A percentile compares a stretch with the other conserved stretches of the same genome.
phyloP scores from a whole-genome alignment of 176 grass and related monocot species.

The Aegilops bicornis region DNA sequence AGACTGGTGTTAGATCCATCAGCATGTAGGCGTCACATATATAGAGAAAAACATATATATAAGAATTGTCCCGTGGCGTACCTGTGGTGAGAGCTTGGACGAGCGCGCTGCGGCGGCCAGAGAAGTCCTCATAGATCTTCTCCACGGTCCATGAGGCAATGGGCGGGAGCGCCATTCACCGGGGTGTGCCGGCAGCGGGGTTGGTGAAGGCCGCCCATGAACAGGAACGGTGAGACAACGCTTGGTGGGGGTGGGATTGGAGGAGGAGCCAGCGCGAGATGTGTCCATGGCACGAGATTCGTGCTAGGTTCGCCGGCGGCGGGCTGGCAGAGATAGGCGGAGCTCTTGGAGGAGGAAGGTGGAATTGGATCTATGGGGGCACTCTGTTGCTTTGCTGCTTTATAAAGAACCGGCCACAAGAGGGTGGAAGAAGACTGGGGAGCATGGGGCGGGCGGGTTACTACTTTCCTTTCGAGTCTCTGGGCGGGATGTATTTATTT shows the following conservation, averaged over 20 bases:
- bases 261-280: not conserved
- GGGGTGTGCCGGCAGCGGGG: not conserved
- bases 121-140: conserved; percentile 46
- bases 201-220: not conserved
- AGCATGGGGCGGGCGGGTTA: no score
- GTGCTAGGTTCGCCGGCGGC: not conserved
- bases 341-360: not conserved
- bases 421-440: not conserved
- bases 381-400: not conserved
- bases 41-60: not conserved
- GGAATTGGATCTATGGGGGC: not conserved
- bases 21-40: not conserved
- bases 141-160: conserved; percentile 5
- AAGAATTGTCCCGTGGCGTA: not conserved
- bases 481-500: no score
- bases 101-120: conserved; percentile 44
- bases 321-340: not conserved
- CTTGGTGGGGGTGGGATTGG: not conserved
- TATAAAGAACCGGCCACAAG: not conserved
- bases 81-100: conserved; percentile 51
- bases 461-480: no score
- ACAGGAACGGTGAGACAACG: not conserved
- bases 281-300: not conserved
- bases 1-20: not conserved
- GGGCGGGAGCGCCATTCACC: not conserved